Evolutionary conservation across 305 asterid species (phyloP), one percentile per base, ranked within the genome.

Genomic region (Fraxinus albicans): DNA sequence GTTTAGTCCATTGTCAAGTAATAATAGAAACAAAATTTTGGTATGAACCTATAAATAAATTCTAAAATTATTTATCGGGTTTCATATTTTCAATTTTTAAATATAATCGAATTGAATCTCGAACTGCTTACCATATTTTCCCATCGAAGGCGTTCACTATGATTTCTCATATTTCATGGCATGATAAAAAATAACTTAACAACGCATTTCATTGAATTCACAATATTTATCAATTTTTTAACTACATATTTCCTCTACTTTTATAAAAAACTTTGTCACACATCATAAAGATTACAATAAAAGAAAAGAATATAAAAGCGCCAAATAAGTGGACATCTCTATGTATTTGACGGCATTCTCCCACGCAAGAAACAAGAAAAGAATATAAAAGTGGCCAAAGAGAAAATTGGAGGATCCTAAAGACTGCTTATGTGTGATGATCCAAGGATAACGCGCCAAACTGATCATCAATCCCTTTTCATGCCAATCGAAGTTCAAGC

Each of bases 331-430:
- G 72, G 29, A 7, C 27, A 21, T 60, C 15, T 21, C 72, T 23
- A 60, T 2, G 72, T 19, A 23, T 63, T 19, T 23, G 34, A 63
- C 19, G 6, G 58, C 19, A 12, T 47, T 47, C 58, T 47, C 58
- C 58, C 58, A 13, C 6, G 19, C 33, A 3, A 63, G 72, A 63
- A 63, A 25, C 58, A 63, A 63, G 34, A 65, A 8, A 65, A 65
- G 33, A 9, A 65, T 8, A 1, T 13, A 27, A 67, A 65, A 25
- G 73, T 35, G 12, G 34, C 9, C 73, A 65, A 78, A 53, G 19
- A 78, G 77, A 78, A 86, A 47, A 81, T 27, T 79, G 79, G 84
- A 81, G 79, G 73, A 73, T 76, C 42, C 79, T 50, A 38, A 23
- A 72, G 34, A 80, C 44, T 63, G 77, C 77, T 76, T 15, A 80